Evolutionary conservation across 1,284 basidiomycete species (phyloP), one percentile per base, ranked within the genome.

Genomic region (Malassezia sp.): DNA sequence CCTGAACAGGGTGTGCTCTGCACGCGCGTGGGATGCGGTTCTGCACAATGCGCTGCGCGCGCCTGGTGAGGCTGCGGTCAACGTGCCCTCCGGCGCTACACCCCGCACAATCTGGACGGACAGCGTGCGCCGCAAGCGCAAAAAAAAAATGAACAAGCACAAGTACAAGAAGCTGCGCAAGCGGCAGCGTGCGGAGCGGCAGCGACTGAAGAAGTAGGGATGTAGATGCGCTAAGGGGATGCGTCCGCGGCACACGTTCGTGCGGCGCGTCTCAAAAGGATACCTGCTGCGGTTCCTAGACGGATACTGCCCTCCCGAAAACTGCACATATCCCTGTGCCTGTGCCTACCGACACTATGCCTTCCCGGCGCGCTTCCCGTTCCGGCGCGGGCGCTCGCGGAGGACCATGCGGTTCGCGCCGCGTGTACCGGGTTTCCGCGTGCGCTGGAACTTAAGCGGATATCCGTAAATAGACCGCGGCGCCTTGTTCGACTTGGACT

Each of bases 331-430:
- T n/a, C n/a, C n/a, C n/a, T n/a, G n/a, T n/a, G n/a, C n/a, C 26
- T 27, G 12, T 27, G 26, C 7, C n/a, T n/a, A n/a, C n/a, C n/a
- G n/a, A n/a, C n/a, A n/a, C 27, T 41, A 58, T 23, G 60, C 55
- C 57, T 67, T 65, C 38, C 62, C 62, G 20, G 55, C 41, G 30
- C 71, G 57, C 72, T 82, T 85, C 67, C 85, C 83, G 70, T 81
- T 81, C 41, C 86, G 85, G 58, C 88, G 76, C 23, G 88, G 88
- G 35, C 88, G 77, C 72, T 90, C 85, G 52, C 80, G 80, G 59
- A 95, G 74, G 42, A 95, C 89, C 81, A 86, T 80, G 78, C 86
- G 89, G 78, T 97, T 97, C 61, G 86, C 87, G 70, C 86, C 87
- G 33, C 49, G 52, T 30, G 81, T 80, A 37, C 83, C 83, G 7